Evolutionary conservation across 2,329 filamentous ascomycete species (phyloP), one percentile per base, ranked within the genome.

Genomic region (Trichoderma oligosporum): DNA sequence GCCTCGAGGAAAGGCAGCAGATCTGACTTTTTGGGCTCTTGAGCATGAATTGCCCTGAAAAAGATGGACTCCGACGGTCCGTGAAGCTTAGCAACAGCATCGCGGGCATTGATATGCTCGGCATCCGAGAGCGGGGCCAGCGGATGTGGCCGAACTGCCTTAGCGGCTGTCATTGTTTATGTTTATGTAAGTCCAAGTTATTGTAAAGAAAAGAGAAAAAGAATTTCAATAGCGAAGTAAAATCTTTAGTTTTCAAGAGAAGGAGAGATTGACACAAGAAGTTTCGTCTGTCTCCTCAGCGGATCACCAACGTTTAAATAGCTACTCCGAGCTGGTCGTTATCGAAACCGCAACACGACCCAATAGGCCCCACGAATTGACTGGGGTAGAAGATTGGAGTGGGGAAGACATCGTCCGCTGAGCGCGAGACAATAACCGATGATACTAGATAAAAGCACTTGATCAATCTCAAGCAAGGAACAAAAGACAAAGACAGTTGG

Each of bases 41-140:
- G 74, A 6, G 87, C 73, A 46, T 80, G 85, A 35, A 89, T 81
- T 49, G 80, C 77, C 65, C 88, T 87, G 75, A 74, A 76, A 60
- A 67, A 71, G 22, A 75, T 60, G 11, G 64, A 51, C 3, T 59
- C 58, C 4, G 61, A 59, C 14, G 63, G 2, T 14, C 58, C 61
- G 16, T 70, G 62, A 7, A 62, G 57, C 33, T 72, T 71, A 35
- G 80, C 63, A 31, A 81, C 67, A 61, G 67, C 59, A 52, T 81
- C 76, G 14, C 79, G 73, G 41, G 80, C 79, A 14, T 62, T 64
- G 55, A 69, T 66, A 38, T 80, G 79, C 68, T 84, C 82, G n/a
- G 75, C 72, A 24, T 72, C 62, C 14, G 71, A 76, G 44, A 84
- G 74, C 41, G 74, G 77, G 31, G 76, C 73, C 39, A 84, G 73